Evolutionary conservation across 139 green algal species (phyloP).

Genomic region (Chlamydomonas sp.): DNA sequence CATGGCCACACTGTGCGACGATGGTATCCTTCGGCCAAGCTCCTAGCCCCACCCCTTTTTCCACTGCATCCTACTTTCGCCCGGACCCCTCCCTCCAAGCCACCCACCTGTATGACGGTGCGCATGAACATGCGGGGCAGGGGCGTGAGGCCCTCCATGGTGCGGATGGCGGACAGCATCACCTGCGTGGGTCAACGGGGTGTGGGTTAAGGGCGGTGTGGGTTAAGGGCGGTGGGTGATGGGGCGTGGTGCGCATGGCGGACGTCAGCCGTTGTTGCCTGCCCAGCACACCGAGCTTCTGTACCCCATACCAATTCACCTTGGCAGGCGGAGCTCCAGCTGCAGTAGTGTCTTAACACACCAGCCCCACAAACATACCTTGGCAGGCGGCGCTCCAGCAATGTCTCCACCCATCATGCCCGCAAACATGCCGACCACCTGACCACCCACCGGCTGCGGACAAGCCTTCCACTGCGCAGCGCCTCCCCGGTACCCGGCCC

Average conservation of each 20-base stretch:
- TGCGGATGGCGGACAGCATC: conserved; percentile 39
- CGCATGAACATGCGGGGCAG: conserved; percentile 80
- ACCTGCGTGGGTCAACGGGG: background rate
- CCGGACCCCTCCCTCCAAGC: no score
- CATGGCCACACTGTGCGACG: background rate
- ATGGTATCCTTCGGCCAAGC: no score
- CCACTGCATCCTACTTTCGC: no score
- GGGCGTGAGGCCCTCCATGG: conserved; percentile 56
- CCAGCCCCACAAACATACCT: background rate
- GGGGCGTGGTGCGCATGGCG: no score
- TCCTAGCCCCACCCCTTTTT: no score
- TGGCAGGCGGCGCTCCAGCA: no score
- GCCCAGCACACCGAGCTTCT: background rate
- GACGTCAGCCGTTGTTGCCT: no score
- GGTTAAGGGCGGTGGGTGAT: background rate
- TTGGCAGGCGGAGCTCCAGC: conserved; percentile 29
- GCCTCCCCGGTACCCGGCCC: no score
- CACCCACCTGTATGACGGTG: conserved; percentile 64
- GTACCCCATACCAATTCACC: background rate
- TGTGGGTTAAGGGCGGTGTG: background rate
- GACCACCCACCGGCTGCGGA: no score
- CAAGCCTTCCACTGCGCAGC: no score
- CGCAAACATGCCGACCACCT: no score
- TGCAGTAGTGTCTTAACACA: background rate
- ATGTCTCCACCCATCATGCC: no score